Evolutionary conservation across 352 stramenopile genomes (phyloP), one percentile per base, ranked within the genome.

Genomic region (Globisporangium splendens): DNA sequence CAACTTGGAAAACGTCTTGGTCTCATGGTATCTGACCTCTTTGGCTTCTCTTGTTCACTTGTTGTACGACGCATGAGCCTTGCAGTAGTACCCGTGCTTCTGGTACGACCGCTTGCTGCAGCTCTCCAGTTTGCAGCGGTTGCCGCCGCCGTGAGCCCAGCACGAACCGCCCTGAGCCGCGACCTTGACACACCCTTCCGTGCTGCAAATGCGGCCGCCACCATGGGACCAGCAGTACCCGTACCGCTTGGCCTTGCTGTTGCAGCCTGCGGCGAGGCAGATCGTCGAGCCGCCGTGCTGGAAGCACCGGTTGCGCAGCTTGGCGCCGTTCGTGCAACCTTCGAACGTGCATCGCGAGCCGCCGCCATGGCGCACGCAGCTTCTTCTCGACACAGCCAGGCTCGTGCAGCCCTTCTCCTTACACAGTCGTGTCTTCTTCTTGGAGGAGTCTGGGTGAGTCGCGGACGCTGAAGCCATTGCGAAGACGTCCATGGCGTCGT

Each of bases 61-160:
- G 54, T 65, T 69, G 65, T 73, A 59, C 20, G 61, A 47, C 13
- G 70, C 70, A 53, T 78, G 70, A 31, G 50, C 62, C 41, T 79
- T 81, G 57, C 74, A 72, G 47, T 65, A 80, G 65, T 81, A 83
- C 15, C 70, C 72, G 54, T 76, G 64, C 54, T 76, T 76, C 46
- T 81, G 74, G 64, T 80, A 80, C 28, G 65, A 74, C 12, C 70
- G 66, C 47, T 78, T 78, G 43, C 49, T 75, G 67, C 74, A 83
- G 43, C 71, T 69, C 17, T 78, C 69, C 33, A 73, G 59, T 33
- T 66, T 69, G 63, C 74, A 83, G 46, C 68, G 68, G 54, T 75
- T 77, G 56, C 72, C 72, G 35, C 71, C 71, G 46, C 72, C 72
- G 42, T 81, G 72, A 0, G 72, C 67, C 70, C 72, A 79, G 65